Conservation (phyloP, 1,139 yeast species). For the Pneumocystis sp. region DNA sequence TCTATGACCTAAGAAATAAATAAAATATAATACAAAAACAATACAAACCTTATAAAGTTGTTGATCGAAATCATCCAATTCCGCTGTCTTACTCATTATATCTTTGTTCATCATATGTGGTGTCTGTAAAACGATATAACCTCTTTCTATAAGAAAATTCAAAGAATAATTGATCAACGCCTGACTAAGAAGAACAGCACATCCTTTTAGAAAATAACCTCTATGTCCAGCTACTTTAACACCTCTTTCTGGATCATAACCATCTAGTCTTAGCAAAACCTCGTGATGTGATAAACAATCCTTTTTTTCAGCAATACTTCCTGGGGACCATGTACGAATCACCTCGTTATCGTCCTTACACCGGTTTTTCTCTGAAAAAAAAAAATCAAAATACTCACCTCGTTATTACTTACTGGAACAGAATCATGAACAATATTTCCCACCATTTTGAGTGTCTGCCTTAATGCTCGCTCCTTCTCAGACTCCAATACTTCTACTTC, state of each 20-base stretch:
- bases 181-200: slow-evolving; percentile 93
- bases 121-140: slow-evolving; percentile 85
- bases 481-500: slow-evolving; percentile 52
- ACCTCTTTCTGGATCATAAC: slow-evolving; percentile 98
- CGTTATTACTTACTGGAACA: slow-evolving; percentile 76
- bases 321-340: slow-evolving; percentile 78
- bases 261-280: slow-evolving; percentile 82
- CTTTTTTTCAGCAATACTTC: slow-evolving; percentile 34
- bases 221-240: slow-evolving; percentile 96
- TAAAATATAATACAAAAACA: not conserved
- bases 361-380: no score
- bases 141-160: slow-evolving; percentile 62
- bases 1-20: slow-evolving; percentile 32
- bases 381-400: slow-evolving; percentile 22
- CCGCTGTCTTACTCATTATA: slow-evolving; percentile 98
- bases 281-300: slow-evolving; percentile 91
- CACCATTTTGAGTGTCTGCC: slow-evolving; percentile 67
- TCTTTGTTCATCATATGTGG: slow-evolving; percentile 99
- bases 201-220: slow-evolving; percentile 89
- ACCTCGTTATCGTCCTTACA: slow-evolving; percentile 58
- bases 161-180: slow-evolving; percentile 95
- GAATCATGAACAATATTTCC: slow-evolving; percentile 91
- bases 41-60: slow-evolving; percentile 71
- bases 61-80: slow-evolving; percentile 93
- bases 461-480: slow-evolving; percentile 60